Evolutionary conservation across 441 rosid genomes (phyloP).

Genomic region (Syzygium syzygioides): DNA sequence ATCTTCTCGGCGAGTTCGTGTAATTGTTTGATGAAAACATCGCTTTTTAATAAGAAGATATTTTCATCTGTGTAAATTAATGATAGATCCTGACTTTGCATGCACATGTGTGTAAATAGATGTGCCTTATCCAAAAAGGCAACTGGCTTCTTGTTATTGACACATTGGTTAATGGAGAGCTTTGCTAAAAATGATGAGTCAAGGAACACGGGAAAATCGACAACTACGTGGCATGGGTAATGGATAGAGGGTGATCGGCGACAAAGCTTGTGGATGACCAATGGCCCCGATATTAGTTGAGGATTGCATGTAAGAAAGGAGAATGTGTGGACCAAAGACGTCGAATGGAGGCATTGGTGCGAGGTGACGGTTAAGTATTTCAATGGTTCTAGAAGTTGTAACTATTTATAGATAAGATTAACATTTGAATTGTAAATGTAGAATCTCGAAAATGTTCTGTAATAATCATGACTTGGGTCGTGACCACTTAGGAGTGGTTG

Average conservation of each 20-base stretch:
- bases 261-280: background rate
- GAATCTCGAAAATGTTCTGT: background rate
- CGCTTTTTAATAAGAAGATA: too few relatives aligned
- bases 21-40: too few relatives aligned
- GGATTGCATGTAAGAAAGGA: background rate
- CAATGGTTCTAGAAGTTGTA: background rate
- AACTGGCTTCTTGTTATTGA: background rate
- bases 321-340: background rate
- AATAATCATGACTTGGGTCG: background rate
- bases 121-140: accelerated
- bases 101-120: background rate
- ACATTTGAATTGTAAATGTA: too few relatives aligned
- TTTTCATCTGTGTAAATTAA: too few relatives aligned
- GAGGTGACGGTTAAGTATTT: background rate
- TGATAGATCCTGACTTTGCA: accelerated
- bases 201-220: background rate
- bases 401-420: background rate
- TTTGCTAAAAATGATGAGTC: background rate
- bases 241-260: background rate
- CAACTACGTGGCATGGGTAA: background rate
- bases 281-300: background rate
- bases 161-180: background rate
- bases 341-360: background rate
- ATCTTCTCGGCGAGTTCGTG: too few relatives aligned
- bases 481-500: background rate